Base-by-base conservation (phyloP, 2,329 filamentous ascomycete genomes). In the Amauroascus niger region DNA sequence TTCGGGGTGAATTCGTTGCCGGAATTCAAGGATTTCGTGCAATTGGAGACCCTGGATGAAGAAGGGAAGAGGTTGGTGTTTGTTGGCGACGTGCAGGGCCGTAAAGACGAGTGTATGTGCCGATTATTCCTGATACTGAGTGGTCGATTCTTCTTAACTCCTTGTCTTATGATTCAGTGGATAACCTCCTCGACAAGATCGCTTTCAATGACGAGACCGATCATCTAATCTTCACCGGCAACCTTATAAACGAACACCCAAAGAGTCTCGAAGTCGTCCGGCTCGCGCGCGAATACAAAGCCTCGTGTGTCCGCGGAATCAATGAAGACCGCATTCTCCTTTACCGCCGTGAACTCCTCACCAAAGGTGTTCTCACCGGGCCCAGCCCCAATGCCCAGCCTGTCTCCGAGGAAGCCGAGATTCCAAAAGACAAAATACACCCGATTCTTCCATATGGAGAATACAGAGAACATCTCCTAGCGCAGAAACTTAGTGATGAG, bases 71-170 rank as follows among this genome's bases (percentile, higher is more conserved):
- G 89, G 16, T 73, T 98, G 22, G 74, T 97, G 32, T 76, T 97
- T 57, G 76, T 97, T 32, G 91, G 93, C 52, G 93, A 98, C 71
- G 88, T 97, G 13, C 91, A 97, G 71, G 93, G 93, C 47, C 93
- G 93, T 74, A 81, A 81, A 61, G 67, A 78, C 11, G 79, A 88
- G 57, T 76, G 88, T 65, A 70, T 76, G 66, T 24, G 40, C 40
- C 18, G 5, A 24, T 16, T 43, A 30, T 30, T 30, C 4, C 26
- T 7, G 39, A 48, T 26, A 8, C 28, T 28, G 20, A 26, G 9
- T 24, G 32, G 8, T 40, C 18, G 32, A 7, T 8, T 9, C 14
- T 37, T 45, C 16, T n/a, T 11, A 30, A 55, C 58, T 26, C 45
- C 45, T 51, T 54, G 33, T 40, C 45, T 37, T 35, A 35, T 45